Evolutionary conservation across 306 rosid genomes (phyloP), one percentile per base, ranked within the genome.

Genomic region (Psophocarpus tetragonolobus): DNA sequence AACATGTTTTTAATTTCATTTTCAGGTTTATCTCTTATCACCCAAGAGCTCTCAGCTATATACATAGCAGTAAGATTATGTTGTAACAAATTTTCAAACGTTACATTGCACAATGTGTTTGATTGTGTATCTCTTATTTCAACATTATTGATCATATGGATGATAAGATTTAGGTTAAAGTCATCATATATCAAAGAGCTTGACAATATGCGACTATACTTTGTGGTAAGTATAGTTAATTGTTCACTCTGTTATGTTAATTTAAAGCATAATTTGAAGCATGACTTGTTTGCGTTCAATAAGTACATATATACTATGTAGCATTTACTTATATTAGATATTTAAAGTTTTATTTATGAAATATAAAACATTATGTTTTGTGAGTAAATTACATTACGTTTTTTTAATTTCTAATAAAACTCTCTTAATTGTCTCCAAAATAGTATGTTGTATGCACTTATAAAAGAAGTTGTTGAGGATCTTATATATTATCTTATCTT

Each of bases 1-100:
- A 54, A 5, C 26, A 61, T 66, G 20, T 58, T 81, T 58, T 9
- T 15, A 0, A 20, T 75, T 29, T 4, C 29, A 29, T 65, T 41
- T 41, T 36, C 76, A 94, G 98, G 98, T 72, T 81, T 94, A 12
- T 91, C 97, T 0, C 82, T 89, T 0, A 90, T 83, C 85, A 86
- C 85, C 56, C 97, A 91, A 82, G 96, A 90, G 81, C 90, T 94
- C 76, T 90, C 97, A 62, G 97, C 96, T 17, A 4, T 85, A 11
- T 86, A 71, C 78, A 56, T 90, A 14, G 67, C 69, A 30, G 79
- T 30, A 44, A 89, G 88, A 81, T 65, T 92, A 84, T 4, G 70
- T 8, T 73, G 86, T 23, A 33, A 20, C 65, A 78, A 5, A 3
- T 81, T 63, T 54, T 1, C 0, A 1, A 9, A 5, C 65, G 1